These are phyloP conservation scores for Ophiognomonia clavigignenti-juglandacearum DNA, from an alignment of 2,329 filamentous ascomycete species.

Conservation along the genomic window DNA sequence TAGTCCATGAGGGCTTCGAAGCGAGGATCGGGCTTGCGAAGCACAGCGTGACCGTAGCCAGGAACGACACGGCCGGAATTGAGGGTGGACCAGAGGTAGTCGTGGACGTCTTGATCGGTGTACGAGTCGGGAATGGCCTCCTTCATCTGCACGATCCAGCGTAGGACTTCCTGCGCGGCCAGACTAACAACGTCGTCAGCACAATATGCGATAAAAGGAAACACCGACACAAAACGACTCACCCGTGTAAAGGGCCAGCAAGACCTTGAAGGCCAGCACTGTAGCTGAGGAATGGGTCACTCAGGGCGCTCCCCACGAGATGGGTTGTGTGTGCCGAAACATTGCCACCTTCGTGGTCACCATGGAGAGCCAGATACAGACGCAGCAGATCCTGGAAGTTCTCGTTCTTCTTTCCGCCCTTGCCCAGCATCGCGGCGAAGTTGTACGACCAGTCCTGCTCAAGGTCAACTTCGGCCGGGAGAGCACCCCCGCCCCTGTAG, in stretches of 20 bases:
- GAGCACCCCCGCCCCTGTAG: constrained; percentile 67
- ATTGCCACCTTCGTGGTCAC: constrained; percentile 97
- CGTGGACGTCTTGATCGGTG: constrained; percentile 74
- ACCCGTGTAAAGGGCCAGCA: constrained; percentile 85
- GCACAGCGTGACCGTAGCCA: constrained; percentile 91
- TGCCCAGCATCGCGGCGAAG: constrained; percentile 94
- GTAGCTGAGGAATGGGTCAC: constrained; percentile 93
- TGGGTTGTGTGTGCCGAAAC: constrained; percentile 95
- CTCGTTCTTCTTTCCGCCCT: constrained; percentile 80
- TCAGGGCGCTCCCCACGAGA: constrained; percentile 88
- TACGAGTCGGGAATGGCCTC: constrained; percentile 74
- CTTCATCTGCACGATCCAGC: constrained; percentile 97
- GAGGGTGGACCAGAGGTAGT: constrained; percentile 89
- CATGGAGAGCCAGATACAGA: constrained; percentile 92
- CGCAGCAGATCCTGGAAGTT: constrained; percentile 93
- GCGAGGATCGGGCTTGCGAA: constrained; percentile 93
- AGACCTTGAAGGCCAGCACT: constrained; percentile 92
- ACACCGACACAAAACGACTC: constrained; percentile 21
- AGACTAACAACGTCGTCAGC: constrained; percentile 47
- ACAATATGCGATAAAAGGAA: background rate
- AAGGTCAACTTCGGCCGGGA: constrained; percentile 72
- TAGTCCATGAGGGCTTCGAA: constrained; percentile 98
- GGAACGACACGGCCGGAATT: constrained; percentile 93
- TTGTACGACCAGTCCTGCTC: constrained; percentile 98
- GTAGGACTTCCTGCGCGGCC: constrained; percentile 92